Base-by-base conservation (phyloP, 805 yeast species). In the Candida schatavii region DNA sequence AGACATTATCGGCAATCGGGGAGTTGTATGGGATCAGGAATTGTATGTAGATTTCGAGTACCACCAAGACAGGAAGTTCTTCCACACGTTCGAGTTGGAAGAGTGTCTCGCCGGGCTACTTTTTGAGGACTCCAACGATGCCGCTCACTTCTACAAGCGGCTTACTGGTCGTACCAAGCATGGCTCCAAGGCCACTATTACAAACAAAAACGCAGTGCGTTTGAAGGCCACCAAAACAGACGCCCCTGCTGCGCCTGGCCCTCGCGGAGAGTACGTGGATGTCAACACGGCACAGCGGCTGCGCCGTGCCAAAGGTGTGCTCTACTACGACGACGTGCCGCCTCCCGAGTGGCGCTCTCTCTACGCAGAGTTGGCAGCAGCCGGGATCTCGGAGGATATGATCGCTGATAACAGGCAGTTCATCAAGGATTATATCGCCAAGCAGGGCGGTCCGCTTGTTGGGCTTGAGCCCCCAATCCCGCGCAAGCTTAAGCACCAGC, bases 1-100 rank as follows among this genome's bases (percentile, higher is more conserved):
- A 5, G 99, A 93, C 56, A 80, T 91, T 25, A 56, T 71, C 29
- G 96, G 95, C 5, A 77, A 80, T 46, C 70, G 85, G 32, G 98
- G 98, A 27, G 96, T 93, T 0, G 50, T 93, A 0, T 93, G 99
- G 99, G 99, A 93, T 62, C 99, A 93, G 62, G 99, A 93, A 62
- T 64, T 93, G 37, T 91, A 87, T 55, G 82, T 88, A 10, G 84
- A 87, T 54, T 89, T 93, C 61, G 83, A 83, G 52, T 93, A 93
- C 64, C 79, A 86, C 56, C 98, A 93, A 62, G 99, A 93, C 62
- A 77, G 99, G 25, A 81, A 95, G 30, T 93, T 88, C 64, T 93
- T 93, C 74, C 98, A 93, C 61, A 75, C 95, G 5, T 93, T 93
- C 66, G 99, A 93, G 67, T 70, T 88, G 35, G 98, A 93, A 52